Conservation (phyloP, 2,329 filamentous ascomycete species). For the Trichoderma lentiforme region DNA sequence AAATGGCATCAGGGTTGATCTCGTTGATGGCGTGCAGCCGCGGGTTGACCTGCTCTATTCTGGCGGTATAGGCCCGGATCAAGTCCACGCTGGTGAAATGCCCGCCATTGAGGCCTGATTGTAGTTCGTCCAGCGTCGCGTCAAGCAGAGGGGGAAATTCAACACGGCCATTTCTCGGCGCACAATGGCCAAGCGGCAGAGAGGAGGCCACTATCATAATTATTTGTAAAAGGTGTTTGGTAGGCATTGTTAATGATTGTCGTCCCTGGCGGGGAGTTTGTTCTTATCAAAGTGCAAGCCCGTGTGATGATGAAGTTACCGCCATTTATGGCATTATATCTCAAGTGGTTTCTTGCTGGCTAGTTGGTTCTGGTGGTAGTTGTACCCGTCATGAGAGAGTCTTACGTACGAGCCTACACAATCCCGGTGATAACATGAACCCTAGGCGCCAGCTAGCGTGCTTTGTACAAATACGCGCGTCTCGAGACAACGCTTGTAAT, state of each 20-base stretch:
- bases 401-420: not conserved
- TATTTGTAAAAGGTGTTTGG: not conserved
- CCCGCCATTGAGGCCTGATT: conserved; percentile 21
- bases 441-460: not conserved
- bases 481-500: not conserved
- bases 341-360: not conserved
- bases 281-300: not conserved
- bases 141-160: not conserved
- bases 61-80: conserved; percentile 31
- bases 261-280: not conserved
- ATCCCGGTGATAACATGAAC: not conserved
- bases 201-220: not conserved
- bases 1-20: conserved; percentile 35
- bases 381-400: not conserved
- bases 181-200: not conserved
- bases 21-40: conserved; percentile 29
- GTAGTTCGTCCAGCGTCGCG: conserved; percentile 22
- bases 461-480: not conserved
- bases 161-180: not conserved
- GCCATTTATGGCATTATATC: not conserved
- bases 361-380: not conserved
- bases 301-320: not conserved
- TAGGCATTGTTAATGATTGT: not conserved
- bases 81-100: conserved; percentile 37
- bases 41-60: conserved; percentile 32